Conservation (phyloP, 176 grass and related monocot species). For the Pharus latifolius region DNA sequence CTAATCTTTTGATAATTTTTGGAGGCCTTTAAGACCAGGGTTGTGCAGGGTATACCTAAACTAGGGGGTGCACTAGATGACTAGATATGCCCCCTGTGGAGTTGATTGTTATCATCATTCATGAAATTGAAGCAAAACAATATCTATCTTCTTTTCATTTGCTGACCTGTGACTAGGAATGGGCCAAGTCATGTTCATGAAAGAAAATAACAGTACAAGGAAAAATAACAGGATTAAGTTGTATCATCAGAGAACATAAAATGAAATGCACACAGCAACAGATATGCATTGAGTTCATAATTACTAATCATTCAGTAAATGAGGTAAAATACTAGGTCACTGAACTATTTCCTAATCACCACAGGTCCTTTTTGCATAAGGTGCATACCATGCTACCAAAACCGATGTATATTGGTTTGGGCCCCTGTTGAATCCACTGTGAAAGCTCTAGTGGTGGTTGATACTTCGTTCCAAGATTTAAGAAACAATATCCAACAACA, state of each 20-base stretch:
- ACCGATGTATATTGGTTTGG: slow-evolving; percentile 91
- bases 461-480: slow-evolving; percentile 95
- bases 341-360: neutral
- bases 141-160: neutral
- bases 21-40: too few relatives aligned
- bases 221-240: neutral
- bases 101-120: neutral
- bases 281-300: neutral
- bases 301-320: neutral
- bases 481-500: slow-evolving; percentile 93
- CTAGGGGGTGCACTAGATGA: too few relatives aligned
- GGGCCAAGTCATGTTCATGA: slow-evolving; percentile 1
- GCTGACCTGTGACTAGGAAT: slow-evolving; percentile 1
- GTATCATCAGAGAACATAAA: neutral
- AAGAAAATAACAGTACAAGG: slow-evolving; percentile 8
- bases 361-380: neutral
- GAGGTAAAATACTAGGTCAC: neutral
- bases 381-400: slow-evolving; percentile 90
- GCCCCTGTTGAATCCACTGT: slow-evolving; percentile 75
- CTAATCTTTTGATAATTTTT: too few relatives aligned
- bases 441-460: slow-evolving; percentile 58
- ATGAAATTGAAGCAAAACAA: slow-evolving; percentile 1
- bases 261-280: neutral
- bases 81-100: too few relatives aligned
- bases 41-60: too few relatives aligned